Evolutionary conservation across 2,329 filamentous ascomycete species (phyloP).

Genomic region (Neonectria faginata): DNA sequence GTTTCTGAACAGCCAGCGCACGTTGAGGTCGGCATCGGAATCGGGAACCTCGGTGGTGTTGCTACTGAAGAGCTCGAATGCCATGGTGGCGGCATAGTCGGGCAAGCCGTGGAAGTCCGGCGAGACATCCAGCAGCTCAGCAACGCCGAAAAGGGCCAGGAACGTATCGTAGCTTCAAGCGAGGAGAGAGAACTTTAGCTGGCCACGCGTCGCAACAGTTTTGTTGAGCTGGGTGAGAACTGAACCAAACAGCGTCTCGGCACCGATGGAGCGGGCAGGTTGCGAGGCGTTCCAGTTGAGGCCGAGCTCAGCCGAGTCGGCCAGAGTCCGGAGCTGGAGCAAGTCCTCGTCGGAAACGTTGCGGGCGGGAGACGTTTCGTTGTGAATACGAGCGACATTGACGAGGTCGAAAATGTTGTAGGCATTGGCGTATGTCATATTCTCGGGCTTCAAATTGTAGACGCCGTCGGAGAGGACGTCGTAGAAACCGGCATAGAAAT

Average conservation of each 20-base stretch:
- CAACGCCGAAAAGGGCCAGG: slow-evolving; percentile 51
- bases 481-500: slow-evolving; percentile 49
- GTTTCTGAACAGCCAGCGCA: slow-evolving; percentile 53
- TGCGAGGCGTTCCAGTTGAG: slow-evolving; percentile 49
- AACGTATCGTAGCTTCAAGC: slow-evolving; percentile 53
- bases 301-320: slow-evolving; percentile 49
- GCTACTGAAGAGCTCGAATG: slow-evolving; percentile 50
- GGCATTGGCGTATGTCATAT: slow-evolving; percentile 51
- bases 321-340: slow-evolving; percentile 49
- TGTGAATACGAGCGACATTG: slow-evolving; percentile 52
- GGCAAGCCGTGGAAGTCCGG: slow-evolving; percentile 49
- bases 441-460: slow-evolving; percentile 47
- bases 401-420: slow-evolving; percentile 53
- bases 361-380: slow-evolving; percentile 45
- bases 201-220: slow-evolving; percentile 46
- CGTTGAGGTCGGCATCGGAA: slow-evolving; percentile 42
- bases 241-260: slow-evolving; percentile 47
- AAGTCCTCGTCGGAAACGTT: slow-evolving; percentile 50
- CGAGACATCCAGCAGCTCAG: slow-evolving; percentile 43
- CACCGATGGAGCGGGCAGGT: slow-evolving; percentile 47
- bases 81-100: slow-evolving; percentile 52
- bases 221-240: slow-evolving; percentile 49
- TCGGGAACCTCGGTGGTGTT: slow-evolving; percentile 44
- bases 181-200: slow-evolving; percentile 51
- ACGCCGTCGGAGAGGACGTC: slow-evolving; percentile 46